These are phyloP conservation scores for Fragilariopsis cylindrus DNA, from an alignment of 108 stramenopile species.

Conservation along the genomic window DNA sequence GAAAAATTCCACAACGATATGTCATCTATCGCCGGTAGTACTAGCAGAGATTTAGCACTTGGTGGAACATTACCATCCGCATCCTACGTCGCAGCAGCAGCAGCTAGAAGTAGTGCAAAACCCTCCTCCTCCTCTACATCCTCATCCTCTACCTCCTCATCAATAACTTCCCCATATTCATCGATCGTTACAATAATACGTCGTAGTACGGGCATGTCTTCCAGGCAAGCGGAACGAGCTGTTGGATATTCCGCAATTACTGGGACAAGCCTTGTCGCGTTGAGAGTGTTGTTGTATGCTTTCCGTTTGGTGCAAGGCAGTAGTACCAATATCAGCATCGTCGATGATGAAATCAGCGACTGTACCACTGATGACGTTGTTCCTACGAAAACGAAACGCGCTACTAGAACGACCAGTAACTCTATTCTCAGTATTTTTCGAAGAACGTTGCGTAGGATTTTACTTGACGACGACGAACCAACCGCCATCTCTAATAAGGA, in stretches of 20 bases:
- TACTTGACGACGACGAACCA: slow-evolving; percentile 25
- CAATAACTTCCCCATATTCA: background rate
- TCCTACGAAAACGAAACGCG: background rate
- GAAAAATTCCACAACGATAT: no score
- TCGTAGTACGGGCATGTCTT: background rate
- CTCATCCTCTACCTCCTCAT: background rate
- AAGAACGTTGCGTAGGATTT: slow-evolving; percentile 13
- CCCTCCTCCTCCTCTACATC: background rate
- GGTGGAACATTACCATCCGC: no score
- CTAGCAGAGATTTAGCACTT: no score
- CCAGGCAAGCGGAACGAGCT: background rate
- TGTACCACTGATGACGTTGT: background rate
- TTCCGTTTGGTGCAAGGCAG: background rate
- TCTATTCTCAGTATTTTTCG: slow-evolving; percentile 20
- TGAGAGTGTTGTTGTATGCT: background rate
- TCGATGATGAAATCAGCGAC: slow-evolving; percentile 12
- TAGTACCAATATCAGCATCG: background rate
- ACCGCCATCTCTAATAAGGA: background rate
- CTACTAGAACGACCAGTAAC: slow-evolving; percentile 4
- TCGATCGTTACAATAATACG: background rate
- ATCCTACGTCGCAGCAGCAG: background rate
- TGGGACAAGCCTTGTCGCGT: background rate
- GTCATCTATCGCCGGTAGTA: no score
- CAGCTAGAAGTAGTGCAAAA: background rate
- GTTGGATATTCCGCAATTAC: slow-evolving; percentile 3